A percentile compares a stretch with the other conserved stretches of the same genome.
Evolutionary conservation across 495 filamentous ascomycete genomes (phyloP).

Genomic region (Haplographium delicatum): DNA sequence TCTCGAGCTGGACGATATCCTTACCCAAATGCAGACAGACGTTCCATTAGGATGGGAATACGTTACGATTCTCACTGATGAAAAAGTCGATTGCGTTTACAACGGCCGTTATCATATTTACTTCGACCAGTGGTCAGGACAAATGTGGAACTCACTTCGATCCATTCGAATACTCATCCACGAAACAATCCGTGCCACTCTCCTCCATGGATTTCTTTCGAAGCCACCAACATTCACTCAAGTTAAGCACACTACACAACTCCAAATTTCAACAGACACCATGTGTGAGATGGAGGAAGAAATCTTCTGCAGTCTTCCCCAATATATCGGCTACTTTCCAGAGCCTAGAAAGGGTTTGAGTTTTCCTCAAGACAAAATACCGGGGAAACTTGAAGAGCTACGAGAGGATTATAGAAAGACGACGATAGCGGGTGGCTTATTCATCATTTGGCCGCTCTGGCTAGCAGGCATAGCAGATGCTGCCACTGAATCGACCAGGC

Average conservation of each 20-base stretch:
- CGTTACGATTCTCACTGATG: conserved; percentile 27
- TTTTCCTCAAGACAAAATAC: background rate
- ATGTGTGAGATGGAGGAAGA: conserved; percentile 35
- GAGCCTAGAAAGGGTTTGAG: background rate
- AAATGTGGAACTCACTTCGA: conserved; percentile 61
- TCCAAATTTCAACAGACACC: conserved; percentile 18
- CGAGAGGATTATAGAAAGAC: background rate
- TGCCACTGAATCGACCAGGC: conserved; percentile 28
- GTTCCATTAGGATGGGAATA: conserved; percentile 38
- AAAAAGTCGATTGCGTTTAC: conserved; percentile 36
- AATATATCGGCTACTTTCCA: conserved; percentile 31
- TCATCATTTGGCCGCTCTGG: conserved; percentile 46
- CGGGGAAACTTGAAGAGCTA: background rate
- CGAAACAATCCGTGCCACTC: conserved; percentile 40
- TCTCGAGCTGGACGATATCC: conserved; percentile 44
- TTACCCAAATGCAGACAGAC: conserved; percentile 37
- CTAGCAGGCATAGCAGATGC: conserved; percentile 35
- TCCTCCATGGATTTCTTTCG: conserved; percentile 26
- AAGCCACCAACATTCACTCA: conserved; percentile 16
- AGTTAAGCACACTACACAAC: conserved; percentile 15
- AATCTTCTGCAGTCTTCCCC: conserved; percentile 42
- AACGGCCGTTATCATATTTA: conserved; percentile 58
- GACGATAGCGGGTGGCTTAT: conserved; percentile 29
- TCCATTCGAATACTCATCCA: conserved; percentile 52
- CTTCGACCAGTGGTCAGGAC: conserved; percentile 50